Evolutionary conservation across 176 grass and related monocot species (phyloP).

Genomic region (Hsuehochloa calcarea): DNA sequence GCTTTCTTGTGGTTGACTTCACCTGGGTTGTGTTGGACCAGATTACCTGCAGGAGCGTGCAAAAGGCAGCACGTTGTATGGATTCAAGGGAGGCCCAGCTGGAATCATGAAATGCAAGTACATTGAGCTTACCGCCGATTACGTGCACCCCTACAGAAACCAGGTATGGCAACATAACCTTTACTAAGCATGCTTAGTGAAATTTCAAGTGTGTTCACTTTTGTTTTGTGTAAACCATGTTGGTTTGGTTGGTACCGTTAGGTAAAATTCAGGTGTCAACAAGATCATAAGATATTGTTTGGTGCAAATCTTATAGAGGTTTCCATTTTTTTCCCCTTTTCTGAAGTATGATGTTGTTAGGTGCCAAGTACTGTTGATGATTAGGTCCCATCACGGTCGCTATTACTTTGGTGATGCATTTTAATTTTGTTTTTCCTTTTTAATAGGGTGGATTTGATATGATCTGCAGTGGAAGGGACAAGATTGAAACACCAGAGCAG

Average conservation of each 20-base stretch:
- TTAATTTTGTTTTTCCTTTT: not conserved
- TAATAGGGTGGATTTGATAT: conserved; percentile 96
- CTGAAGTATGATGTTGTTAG: not conserved
- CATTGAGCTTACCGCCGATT: conserved; percentile 69
- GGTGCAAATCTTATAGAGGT: not conserved
- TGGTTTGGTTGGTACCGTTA: not conserved
- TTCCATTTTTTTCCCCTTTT: not conserved
- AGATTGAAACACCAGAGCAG: conserved; percentile 99
- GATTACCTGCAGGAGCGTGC: conserved; percentile 80
- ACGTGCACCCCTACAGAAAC: conserved; percentile 96
- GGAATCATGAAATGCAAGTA: conserved; percentile 97
- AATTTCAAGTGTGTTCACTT: not conserved
- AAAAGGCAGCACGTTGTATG: conserved; percentile 73
- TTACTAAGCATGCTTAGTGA: not conserved
- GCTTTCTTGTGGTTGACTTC: conserved; percentile 1
- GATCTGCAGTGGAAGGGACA: conserved; percentile 99
- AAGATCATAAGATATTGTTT: not conserved
- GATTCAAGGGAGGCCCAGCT: conserved; percentile 94
- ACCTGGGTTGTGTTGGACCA: conserved; percentile 17
- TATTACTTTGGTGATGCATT: not conserved
- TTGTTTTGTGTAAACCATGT: not conserved
- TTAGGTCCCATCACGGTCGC: not conserved
- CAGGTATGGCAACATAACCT: conserved; percentile 50
- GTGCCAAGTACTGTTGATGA: not conserved
- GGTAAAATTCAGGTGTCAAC: not conserved